Base-by-base conservation (phyloP, 179 eudicot species). In the Drosera spatulata region DNA sequence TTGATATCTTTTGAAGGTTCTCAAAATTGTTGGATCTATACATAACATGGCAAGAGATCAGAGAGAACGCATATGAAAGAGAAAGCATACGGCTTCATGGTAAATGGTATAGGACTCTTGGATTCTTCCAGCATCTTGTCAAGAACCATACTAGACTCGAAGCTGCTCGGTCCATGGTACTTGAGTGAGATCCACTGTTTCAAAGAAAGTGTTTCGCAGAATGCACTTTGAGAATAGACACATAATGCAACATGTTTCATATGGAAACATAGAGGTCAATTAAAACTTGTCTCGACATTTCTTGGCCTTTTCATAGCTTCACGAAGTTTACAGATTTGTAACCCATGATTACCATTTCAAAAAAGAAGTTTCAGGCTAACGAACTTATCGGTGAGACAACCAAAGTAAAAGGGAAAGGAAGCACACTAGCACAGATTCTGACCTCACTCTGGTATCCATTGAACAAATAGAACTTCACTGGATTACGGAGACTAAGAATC, bases 121-220 rank as follows among this genome's bases (percentile, higher is more conserved):
- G 71, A 79, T 39, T 63, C 70, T 48, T 72, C 73, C 65, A 67
- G 72, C 89, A 87, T 80, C 57, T 78, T 85, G 63, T 65, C 68
- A 12, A 78, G 56, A 75, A 69, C 82, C 67, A 63, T 65, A 60
- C 65, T 61, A 58, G 95, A 73, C 53, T 68, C 54, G 33, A 68
- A 70, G 69, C 82, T 81, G 42, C 65, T 61, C 38, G 78, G 65
- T 61, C 76, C 69, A 78, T 78, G 81, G 73, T 81, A 87, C 60
- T 71, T 78, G 66, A 90, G 86, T 38, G 81, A 73, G 51, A 90
- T 44, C 96, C 96, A 88, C 87, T 80, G 73, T 59, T 55, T 54
- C 46, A 61, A 46, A 55, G 46, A 13, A 33, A 37, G 2, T 56
- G 55, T 48, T 51, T 51, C 7, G 15, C 37, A 12, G 33, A 14